Conservation (phyloP, 352 stramenopile genomes). For the Phytophthora idaei region DNA sequence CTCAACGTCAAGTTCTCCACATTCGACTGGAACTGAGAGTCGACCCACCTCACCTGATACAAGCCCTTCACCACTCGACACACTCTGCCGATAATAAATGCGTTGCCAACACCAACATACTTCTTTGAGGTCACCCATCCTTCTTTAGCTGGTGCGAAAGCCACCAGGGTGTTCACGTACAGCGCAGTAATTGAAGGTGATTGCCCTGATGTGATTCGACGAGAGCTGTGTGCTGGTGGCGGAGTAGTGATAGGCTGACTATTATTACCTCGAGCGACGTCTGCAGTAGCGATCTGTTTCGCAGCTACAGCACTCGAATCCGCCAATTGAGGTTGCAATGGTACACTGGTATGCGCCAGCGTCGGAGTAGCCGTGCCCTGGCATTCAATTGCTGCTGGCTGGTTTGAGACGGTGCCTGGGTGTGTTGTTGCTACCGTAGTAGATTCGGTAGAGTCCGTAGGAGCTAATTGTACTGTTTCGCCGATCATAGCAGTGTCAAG, state of each 20-base stretch:
- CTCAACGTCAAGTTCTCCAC: slow-evolving; percentile 5
- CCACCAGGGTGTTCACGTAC: slow-evolving; percentile 10
- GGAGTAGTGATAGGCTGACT: neutral
- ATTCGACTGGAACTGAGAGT: slow-evolving; percentile 20
- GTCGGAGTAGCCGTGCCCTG: too few relatives aligned
- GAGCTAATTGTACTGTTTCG: too few relatives aligned
- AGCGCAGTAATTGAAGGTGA: neutral
- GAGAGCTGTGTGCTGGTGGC: neutral
- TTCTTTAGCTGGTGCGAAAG: slow-evolving; percentile 13
- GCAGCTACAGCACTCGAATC: too few relatives aligned
- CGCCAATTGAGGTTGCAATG: too few relatives aligned
- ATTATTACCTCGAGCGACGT: too few relatives aligned
- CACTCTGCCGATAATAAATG: slow-evolving; percentile 12
- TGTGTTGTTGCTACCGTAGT: too few relatives aligned
- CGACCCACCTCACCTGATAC: slow-evolving; percentile 15
- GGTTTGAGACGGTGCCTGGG: too few relatives aligned
- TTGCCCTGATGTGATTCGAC: neutral
- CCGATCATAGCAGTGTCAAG: too few relatives aligned
- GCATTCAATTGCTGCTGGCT: too few relatives aligned
- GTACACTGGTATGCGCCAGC: too few relatives aligned
- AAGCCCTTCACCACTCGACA: slow-evolving; percentile 13
- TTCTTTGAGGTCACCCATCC: slow-evolving; percentile 7
- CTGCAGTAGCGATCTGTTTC: too few relatives aligned
- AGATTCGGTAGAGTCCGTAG: too few relatives aligned
- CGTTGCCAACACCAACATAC: slow-evolving; percentile 11